phyloP scores from a whole-genome alignment of 2,329 filamentous ascomycete species.

The Fusarium succisae region DNA sequence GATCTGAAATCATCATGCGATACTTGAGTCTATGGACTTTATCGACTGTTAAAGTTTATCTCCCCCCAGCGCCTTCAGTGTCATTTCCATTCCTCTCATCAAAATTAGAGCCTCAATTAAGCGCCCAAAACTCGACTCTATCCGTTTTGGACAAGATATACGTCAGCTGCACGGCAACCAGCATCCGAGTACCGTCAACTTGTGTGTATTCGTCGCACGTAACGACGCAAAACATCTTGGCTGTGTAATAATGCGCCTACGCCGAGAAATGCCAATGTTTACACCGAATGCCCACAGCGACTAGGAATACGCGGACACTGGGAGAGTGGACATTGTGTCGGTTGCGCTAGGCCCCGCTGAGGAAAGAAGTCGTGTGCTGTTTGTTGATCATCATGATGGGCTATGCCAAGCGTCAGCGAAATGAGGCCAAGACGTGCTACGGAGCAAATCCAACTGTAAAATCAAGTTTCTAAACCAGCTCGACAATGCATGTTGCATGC shows the following conservation, averaged over 20 bases:
- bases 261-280: conserved; percentile 25
- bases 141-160: conserved; percentile 3
- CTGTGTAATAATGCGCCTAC: conserved; percentile 10
- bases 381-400: neutral
- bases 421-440: conserved; percentile 28
- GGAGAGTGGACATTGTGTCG: conserved; percentile 2
- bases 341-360: conserved; percentile 18
- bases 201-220: neutral
- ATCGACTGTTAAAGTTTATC: neutral
- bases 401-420: conserved; percentile 19
- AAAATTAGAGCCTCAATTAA: neutral
- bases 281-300: neutral
- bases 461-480: neutral
- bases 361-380: conserved; percentile 30
- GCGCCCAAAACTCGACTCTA: conserved; percentile 4
- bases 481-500: neutral
- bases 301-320: conserved; percentile 7
- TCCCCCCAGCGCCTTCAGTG: neutral
- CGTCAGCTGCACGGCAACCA: conserved; percentile 24
- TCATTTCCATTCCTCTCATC: neutral
- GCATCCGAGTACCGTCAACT: neutral
- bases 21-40: neutral
- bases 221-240: conserved; percentile 13
- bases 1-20: neutral
- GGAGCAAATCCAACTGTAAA: neutral